phyloP scores from a whole-genome alignment of 106 monocot species.

The Posidonia australis region DNA sequence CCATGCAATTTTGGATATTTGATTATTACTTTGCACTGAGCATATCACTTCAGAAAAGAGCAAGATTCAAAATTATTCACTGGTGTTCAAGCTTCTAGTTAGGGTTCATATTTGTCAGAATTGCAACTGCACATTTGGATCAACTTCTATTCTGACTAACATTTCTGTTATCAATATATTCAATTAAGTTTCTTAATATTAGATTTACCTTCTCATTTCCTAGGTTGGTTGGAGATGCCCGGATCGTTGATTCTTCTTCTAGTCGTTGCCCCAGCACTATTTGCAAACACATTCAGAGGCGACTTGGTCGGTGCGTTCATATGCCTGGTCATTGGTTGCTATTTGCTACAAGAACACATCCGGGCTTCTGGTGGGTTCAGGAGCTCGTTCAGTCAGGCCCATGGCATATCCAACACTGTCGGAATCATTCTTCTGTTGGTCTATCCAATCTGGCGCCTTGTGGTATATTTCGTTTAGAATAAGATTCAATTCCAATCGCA shows the following conservation, averaged over 20 bases:
- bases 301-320: slow-evolving; percentile 28
- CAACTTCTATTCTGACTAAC: too few species aligned
- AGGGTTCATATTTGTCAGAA: too few species aligned
- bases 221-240: slow-evolving; percentile 70
- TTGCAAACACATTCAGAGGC: slow-evolving; percentile 40
- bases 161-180: too few species aligned
- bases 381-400: slow-evolving; percentile 60
- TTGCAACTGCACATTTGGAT: too few species aligned
- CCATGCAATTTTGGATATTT: too few species aligned
- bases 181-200: too few species aligned
- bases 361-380: slow-evolving; percentile 78
- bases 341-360: slow-evolving; percentile 91
- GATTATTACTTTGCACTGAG: too few species aligned
- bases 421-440: slow-evolving; percentile 74
- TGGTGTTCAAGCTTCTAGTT: too few species aligned
- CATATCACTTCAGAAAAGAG: not conserved
- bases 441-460: slow-evolving; percentile 72
- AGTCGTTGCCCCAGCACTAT: slow-evolving; percentile 54
- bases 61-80: too few species aligned
- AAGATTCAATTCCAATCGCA: too few species aligned
- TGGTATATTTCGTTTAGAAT: slow-evolving; percentile 24
- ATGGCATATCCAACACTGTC: slow-evolving; percentile 67
- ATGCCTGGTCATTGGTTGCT: slow-evolving; percentile 60
- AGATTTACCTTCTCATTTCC: too few species aligned
- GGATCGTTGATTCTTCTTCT: slow-evolving; percentile 61